Evolutionary conservation across 2,329 filamentous ascomycete genomes (phyloP), one percentile per base, ranked within the genome.

Genomic region (Scedosporium dehoogii): DNA sequence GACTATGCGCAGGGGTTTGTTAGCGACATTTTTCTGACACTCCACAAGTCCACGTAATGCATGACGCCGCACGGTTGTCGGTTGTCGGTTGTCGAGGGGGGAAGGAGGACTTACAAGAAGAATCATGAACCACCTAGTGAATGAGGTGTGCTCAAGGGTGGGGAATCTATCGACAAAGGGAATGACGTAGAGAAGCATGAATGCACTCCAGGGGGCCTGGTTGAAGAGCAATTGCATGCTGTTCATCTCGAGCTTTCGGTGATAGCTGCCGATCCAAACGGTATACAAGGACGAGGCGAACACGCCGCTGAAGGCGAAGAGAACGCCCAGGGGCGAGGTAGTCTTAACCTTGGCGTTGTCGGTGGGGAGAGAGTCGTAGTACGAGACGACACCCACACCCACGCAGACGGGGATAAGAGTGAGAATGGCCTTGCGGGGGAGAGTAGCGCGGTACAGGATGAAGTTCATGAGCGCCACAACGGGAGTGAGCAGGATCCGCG

Each of bases 141-240:
- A 64, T 3, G 78, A 76, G 1, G 86, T 79, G 33, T 79, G 75
- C 12, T 70, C 73, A 79, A 82, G 85, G 10, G 76, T 75, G 2
- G 86, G 85, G 68, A 87, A 83, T 16, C 78, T 81, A 67, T 90
- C 87, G 21, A 84, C 75, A 68, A 88, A 87, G 0, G 85, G 86
- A 64, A 88, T 86, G 42, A 82, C 79, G 67, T 87, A 88, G 29
- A 88, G 78, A 60, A 89, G 78, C 66, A 88, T 71, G 64, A 86
- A 78, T 1, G 82, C 81, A 23, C 85, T 83, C 2, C 87, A 75
- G 1, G 86, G 85, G 1, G 86, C 84, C 72, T 89, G 86, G 72
- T 87, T 88, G 73, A 84, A 84, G 10, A 90, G 78, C 38, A 90
- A 75, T 74, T 89, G 87, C 81, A 87, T 86, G 72, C 85, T 88